Conservation (phyloP, 2,329 filamentous ascomycete genomes). For the Didymella pomorum region DNA sequence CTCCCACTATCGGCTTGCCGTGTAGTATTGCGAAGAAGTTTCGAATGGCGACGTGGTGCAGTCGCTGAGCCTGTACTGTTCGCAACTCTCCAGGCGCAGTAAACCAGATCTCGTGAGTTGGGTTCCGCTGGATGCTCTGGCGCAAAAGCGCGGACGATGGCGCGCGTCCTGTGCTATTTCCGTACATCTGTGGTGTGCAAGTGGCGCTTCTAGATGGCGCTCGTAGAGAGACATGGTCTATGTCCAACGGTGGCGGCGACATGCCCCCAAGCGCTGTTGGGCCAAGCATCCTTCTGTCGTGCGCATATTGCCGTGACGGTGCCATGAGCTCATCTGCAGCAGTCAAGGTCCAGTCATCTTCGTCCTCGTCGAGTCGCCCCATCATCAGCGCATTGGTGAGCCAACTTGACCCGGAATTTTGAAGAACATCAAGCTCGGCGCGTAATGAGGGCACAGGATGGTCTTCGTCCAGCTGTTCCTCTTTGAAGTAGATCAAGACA, state of each 20-base stretch:
- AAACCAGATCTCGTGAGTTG: slow-evolving; percentile 66
- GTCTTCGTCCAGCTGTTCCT: slow-evolving; percentile 49
- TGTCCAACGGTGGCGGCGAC: slow-evolving; percentile 43
- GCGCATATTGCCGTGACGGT: slow-evolving; percentile 24
- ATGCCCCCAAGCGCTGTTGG: slow-evolving; percentile 37
- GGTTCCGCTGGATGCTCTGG: slow-evolving; percentile 19
- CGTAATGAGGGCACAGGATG: slow-evolving; percentile 48
- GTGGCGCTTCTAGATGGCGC: slow-evolving; percentile 3
- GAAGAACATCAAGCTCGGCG: slow-evolving; percentile 46
- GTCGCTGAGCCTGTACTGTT: slow-evolving; percentile 58
- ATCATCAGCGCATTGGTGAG: slow-evolving; percentile 48
- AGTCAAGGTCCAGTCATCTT: slow-evolving; percentile 42
- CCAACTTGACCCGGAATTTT: slow-evolving; percentile 50
- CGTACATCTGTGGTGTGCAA: slow-evolving; percentile 16
- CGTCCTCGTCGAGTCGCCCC: slow-evolving; percentile 47
- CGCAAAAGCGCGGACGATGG: slow-evolving; percentile 28
- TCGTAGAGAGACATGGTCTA: slow-evolving; percentile 25
- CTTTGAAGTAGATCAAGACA: slow-evolving; percentile 51
- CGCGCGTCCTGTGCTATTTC: slow-evolving; percentile 22
- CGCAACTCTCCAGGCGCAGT: slow-evolving; percentile 62
- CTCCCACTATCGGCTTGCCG: slow-evolving; percentile 69
- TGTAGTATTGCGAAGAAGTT: slow-evolving; percentile 74
- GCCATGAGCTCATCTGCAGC: slow-evolving; percentile 33
- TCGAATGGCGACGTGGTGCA: slow-evolving; percentile 71
- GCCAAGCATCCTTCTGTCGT: slow-evolving; percentile 36